These are phyloP conservation scores for Hydrangea macrophylla DNA, from an alignment of 148 eudicot genomes.

Conservation along the genomic window DNA sequence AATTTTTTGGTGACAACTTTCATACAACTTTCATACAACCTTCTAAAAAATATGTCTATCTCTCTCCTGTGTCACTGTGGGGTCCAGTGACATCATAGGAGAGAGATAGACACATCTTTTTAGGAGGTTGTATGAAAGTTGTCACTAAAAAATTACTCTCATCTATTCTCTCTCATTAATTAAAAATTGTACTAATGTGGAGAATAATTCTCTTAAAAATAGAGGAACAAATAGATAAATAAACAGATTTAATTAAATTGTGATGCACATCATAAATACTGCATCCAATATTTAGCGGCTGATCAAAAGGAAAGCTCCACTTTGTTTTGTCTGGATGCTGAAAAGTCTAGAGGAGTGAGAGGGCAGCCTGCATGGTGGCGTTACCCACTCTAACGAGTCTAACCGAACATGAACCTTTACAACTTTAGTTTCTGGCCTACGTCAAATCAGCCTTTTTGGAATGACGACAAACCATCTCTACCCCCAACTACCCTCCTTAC, in stretches of 20 bases:
- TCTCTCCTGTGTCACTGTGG: too few species aligned
- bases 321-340: slow-evolving; percentile 1
- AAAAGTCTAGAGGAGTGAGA: slow-evolving; percentile 1
- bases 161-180: too few species aligned
- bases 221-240: neutral
- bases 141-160: too few species aligned
- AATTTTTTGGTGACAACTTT: too few species aligned
- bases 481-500: slow-evolving; percentile 10
- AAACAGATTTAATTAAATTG: neutral
- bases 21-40: too few species aligned
- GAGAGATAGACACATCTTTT: too few species aligned
- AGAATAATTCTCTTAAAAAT: too few species aligned
- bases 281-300: neutral
- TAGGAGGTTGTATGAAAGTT: too few species aligned
- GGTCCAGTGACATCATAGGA: too few species aligned
- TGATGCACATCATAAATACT: too few species aligned
- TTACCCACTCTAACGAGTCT: slow-evolving; percentile 13
- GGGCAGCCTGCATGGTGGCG: neutral
- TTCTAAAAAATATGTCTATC: too few species aligned
- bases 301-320: neutral
- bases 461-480: slow-evolving; percentile 23
- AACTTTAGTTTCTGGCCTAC: slow-evolving; percentile 13
- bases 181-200: too few species aligned
- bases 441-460: slow-evolving; percentile 28
- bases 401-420: slow-evolving; percentile 15